Evolutionary conservation across 139 green algal genomes (phyloP), one percentile per base, ranked within the genome.

Genomic region (Closterium sp.): DNA sequence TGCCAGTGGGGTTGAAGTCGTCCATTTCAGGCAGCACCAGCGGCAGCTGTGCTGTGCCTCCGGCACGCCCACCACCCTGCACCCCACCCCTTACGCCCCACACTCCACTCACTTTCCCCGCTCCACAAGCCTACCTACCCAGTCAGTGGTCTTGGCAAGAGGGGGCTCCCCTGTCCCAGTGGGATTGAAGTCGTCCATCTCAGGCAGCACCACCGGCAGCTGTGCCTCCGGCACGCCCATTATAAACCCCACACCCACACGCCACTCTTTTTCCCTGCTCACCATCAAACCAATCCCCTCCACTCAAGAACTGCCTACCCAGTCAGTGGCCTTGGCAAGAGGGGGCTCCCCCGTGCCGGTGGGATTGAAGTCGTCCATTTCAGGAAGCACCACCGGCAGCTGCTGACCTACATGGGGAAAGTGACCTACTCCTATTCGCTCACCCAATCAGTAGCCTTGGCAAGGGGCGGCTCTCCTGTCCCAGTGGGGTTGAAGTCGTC

Each of bases 401-500:
- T 97, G 91, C n/a, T n/a, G n/a, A n/a, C n/a, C n/a, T n/a, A n/a
- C n/a, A n/a, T n/a, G n/a, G n/a, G n/a, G n/a, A n/a, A n/a, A n/a
- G n/a, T n/a, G n/a, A n/a, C n/a, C n/a, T n/a, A n/a, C n/a, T n/a
- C n/a, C n/a, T n/a, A n/a, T n/a, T n/a, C n/a, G 87, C 88, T 24
- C 73, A 99, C 95, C 97, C 97, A 99, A 7, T 97, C 96, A 1
- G 87, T 91, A 38, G 97, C 95, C 31, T 96, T 97, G 31, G 98
- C 96, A 21, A 99, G 95, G 10, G 98, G 98, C 4, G 95, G 96
- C 90, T 99, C 97, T 7, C 95, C 95, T 3, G 94, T 98, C 31
- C 97, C 97, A 30, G 89, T 97, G 90, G 98, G 98, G 89, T 97
- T 97, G 96, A 98, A 99, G 88, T 97, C 92, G 84, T 98, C 97